Conservation (phyloP, 1,139 yeast species). For the Yamadazyma jaroonii region DNA sequence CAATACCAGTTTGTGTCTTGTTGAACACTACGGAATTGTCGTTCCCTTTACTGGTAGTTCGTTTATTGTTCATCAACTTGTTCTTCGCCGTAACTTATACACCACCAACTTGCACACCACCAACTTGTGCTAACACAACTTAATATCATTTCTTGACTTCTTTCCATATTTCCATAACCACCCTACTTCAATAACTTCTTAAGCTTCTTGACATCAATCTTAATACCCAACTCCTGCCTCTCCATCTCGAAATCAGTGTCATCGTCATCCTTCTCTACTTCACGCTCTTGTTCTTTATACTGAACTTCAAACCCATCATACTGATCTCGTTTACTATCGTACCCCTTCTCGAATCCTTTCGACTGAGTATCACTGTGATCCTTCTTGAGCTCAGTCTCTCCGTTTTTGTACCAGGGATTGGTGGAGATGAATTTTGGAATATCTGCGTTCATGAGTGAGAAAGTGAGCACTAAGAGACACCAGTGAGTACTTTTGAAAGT, state of each 20-base stretch:
- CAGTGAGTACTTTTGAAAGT: too few relatives aligned
- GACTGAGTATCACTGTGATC: slow-evolving; percentile 19
- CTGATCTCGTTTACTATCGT: slow-evolving; percentile 70
- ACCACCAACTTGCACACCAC: too few relatives aligned
- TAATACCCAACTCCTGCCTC: slow-evolving; percentile 45
- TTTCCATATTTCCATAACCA: too few relatives aligned
- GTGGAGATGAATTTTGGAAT: slow-evolving; percentile 20
- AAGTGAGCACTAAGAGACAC: too few relatives aligned
- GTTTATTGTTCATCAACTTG: too few relatives aligned
- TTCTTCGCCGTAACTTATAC: too few relatives aligned
- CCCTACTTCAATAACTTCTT: slow-evolving; percentile 14
- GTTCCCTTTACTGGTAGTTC: too few relatives aligned
- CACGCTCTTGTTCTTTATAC: slow-evolving; percentile 34
- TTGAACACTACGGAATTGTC: too few relatives aligned
- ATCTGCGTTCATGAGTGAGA: neutral
- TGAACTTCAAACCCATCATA: slow-evolving; percentile 72
- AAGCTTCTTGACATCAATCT: slow-evolving; percentile 24
- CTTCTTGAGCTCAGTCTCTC: slow-evolving; percentile 25
- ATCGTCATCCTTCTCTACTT: slow-evolving; percentile 30
- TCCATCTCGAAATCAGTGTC: slow-evolving; percentile 52
- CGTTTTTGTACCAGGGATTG: slow-evolving; percentile 15
- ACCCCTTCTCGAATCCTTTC: slow-evolving; percentile 23
- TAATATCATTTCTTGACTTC: too few relatives aligned
- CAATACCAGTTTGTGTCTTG: too few relatives aligned
- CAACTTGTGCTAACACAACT: too few relatives aligned